A percentile compares a stretch with the other conserved stretches of the same genome.
phyloP scores from a whole-genome alignment of 805 yeast species.

The Saccharomycopsis sp. region DNA sequence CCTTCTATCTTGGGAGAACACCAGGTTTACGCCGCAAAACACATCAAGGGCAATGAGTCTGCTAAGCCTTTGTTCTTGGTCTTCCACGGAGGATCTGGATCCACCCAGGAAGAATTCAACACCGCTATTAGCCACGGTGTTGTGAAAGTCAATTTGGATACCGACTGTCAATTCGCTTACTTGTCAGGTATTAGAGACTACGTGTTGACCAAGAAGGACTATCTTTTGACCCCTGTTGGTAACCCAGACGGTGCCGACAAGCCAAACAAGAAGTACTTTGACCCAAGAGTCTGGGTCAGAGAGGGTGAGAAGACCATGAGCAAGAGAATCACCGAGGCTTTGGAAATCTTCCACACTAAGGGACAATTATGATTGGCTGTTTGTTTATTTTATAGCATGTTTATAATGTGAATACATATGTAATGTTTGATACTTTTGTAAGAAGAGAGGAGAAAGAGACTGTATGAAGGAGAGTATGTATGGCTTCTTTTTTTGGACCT shows the following conservation, averaged over 20 bases:
- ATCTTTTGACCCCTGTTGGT: slow-evolving; percentile 83
- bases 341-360: slow-evolving; percentile 79
- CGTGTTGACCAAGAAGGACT: slow-evolving; percentile 93
- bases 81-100: slow-evolving; percentile 99
- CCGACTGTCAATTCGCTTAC: slow-evolving; percentile 99
- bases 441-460: no score
- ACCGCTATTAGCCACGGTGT: slow-evolving; percentile 90
- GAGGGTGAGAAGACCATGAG: slow-evolving; percentile 99
- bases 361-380: slow-evolving; percentile 42
- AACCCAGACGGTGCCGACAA: slow-evolving; percentile 99
- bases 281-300: slow-evolving; percentile 99
- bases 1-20: slow-evolving; percentile 95
- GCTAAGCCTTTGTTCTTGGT: slow-evolving; percentile 85
- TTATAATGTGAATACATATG: no score
- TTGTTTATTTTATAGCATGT: no score
- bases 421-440: no score
- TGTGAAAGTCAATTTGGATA: slow-evolving; percentile 97
- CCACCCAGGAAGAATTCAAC: slow-evolving; percentile 85
- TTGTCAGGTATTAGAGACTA: slow-evolving; percentile 95
- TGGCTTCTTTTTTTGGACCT: no score
- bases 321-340: slow-evolving; percentile 75
- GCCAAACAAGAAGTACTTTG: slow-evolving; percentile 99
- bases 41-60: slow-evolving; percentile 47
- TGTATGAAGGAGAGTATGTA: no score
- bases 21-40: slow-evolving; percentile 73